These are phyloP conservation scores for Bombardia bombarda DNA, from an alignment of 495 filamentous ascomycete genomes.

Conservation along the genomic window DNA sequence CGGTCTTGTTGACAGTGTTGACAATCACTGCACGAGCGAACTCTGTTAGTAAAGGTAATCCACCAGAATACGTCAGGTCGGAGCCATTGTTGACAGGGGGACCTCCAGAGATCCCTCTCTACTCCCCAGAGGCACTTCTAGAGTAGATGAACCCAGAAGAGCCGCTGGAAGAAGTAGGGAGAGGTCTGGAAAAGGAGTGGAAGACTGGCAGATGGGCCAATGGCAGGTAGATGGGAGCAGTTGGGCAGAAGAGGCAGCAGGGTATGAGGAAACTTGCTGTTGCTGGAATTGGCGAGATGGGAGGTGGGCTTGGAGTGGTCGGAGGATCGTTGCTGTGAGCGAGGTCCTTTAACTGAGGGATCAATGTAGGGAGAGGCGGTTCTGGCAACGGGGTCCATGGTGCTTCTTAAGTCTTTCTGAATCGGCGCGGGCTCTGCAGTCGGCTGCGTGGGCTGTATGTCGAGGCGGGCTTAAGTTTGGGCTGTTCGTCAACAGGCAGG, in stretches of 20 bases:
- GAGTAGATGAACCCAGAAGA: no score
- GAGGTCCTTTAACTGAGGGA: conserved; percentile 39
- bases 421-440: conserved; percentile 3
- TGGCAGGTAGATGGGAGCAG: background rate
- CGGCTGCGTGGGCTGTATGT: no score
- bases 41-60: no score
- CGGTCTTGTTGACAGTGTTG: conserved; percentile 78
- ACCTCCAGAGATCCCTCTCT: background rate
- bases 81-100: background rate
- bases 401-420: conserved; percentile 36
- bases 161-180: no score
- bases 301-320: conserved; percentile 17
- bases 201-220: no score
- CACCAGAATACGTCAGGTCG: no score
- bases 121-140: no score
- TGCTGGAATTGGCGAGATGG: no score
- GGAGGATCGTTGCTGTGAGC: conserved; percentile 30
- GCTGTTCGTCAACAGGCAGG: conserved; percentile 15
- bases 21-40: conserved; percentile 50
- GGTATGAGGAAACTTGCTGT: conserved; percentile 32
- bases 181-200: no score
- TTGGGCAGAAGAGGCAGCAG: background rate
- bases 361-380: conserved; percentile 42
- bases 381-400: conserved; percentile 40
- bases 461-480: conserved; percentile 8